Percentiles rank a stretch among this genome's conserved stretches.
These are phyloP conservation scores for Linnemannia hyalina DNA, from an alignment of 192 early-diverging fungal genomes.

Conservation along the genomic window DNA sequence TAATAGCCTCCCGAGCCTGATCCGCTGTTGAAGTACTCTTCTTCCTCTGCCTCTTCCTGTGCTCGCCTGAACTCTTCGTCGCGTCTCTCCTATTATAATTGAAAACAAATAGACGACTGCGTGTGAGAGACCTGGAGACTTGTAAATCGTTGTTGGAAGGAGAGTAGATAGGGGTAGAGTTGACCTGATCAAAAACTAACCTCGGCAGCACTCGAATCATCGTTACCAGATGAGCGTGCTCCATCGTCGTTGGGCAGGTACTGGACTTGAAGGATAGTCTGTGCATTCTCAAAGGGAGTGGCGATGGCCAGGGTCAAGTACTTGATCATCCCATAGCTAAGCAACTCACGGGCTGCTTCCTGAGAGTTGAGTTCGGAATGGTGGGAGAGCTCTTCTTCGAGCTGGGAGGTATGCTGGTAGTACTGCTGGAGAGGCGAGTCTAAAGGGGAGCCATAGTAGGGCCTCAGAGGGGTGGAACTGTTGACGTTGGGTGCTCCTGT, in stretches of 20 bases:
- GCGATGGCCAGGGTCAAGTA: slow-evolving; percentile 70
- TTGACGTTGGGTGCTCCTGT: slow-evolving; percentile 40
- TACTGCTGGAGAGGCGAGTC: slow-evolving; percentile 41
- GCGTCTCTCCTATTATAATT: slow-evolving; percentile 21
- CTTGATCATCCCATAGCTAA: slow-evolving; percentile 73
- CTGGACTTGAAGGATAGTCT: slow-evolving; percentile 84
- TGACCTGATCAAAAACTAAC: not conserved
- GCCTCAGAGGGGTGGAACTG: slow-evolving; percentile 20
- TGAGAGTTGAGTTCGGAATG: slow-evolving; percentile 48
- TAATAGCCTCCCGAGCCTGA: slow-evolving; percentile 30
- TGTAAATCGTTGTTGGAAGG: not conserved
- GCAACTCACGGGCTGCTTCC: slow-evolving; percentile 67
- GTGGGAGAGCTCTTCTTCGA: slow-evolving; percentile 20
- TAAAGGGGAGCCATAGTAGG: slow-evolving; percentile 27
- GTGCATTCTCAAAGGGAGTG: slow-evolving; percentile 74
- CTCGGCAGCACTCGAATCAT: slow-evolving; percentile 37
- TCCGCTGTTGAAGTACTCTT: slow-evolving; percentile 33
- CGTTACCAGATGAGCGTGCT: slow-evolving; percentile 26
- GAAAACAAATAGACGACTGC: not conserved
- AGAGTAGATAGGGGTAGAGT: not conserved
- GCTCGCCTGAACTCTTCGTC: slow-evolving; percentile 47
- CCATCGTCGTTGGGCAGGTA: slow-evolving; percentile 71
- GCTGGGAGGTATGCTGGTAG: slow-evolving; percentile 11
- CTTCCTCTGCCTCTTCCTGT: slow-evolving; percentile 39
- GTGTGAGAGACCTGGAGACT: not conserved